Base-by-base conservation (phyloP, 1,139 yeast species). In the Magnusiomyces fungicola region DNA sequence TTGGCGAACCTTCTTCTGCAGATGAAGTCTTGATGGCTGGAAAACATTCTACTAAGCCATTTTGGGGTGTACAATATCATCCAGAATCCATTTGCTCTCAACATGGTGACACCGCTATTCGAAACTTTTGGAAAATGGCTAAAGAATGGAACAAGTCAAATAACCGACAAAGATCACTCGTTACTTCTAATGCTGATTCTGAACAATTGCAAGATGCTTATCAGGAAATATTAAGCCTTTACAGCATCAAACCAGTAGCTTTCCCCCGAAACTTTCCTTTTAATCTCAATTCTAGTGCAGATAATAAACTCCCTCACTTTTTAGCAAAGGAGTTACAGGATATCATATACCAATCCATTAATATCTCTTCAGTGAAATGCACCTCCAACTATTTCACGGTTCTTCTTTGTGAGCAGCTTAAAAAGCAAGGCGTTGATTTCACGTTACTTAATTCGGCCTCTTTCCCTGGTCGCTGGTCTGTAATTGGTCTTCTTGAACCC, bases 61-160 rank as follows among this genome's bases (percentile, higher is more conserved):
- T 84, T 67, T 90, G 75, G 66, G 98, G 96, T 0, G 97, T 94
- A 1, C 99, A 94, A 60, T 94, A 90, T 61, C 99, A 94, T 61
- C 98, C 98, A 0, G 99, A 94, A 61, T 88, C 97, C 0, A 79
- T 92, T 39, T 88, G 96, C 60, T 89, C 97, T 0, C 69, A 72
- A 12, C 62, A 69, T 46, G 98, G 98, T 1, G 72, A 64, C 2
- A 62, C 66, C 6, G 66, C 92, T 50, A 63, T 90, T 2, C 56
- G 58, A 22, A 85, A 84, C 61, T 92, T 92, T 63, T 76, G 87
- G 69, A 33, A 53, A 0, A 55, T 80, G 30, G 87, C 94, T 0
- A 46, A 51, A 1, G 55, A 58, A 0, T 58, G 61, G 61, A 30
- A 50, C 21, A n/a, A 18, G 12, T 42, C 42, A 12, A 32, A 39